Evolutionary conservation across 352 stramenopile genomes (phyloP).

Genomic region (Phytophthora podocarpi): DNA sequence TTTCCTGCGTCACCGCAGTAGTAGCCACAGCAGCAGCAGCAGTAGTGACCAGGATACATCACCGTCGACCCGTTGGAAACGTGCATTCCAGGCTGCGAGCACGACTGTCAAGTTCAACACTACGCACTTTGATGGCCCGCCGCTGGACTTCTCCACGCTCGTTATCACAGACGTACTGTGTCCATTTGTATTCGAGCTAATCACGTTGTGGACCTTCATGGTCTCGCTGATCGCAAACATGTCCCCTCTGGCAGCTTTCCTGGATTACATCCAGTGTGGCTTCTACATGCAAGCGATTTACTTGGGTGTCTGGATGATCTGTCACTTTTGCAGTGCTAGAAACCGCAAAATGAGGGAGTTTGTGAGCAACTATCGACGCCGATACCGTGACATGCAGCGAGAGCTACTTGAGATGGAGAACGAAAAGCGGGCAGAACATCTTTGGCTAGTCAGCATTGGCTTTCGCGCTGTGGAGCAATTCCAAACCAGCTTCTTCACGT

Average conservation of each 20-base stretch:
- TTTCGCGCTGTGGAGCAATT: conserved; percentile 82
- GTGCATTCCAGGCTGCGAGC: conserved; percentile 64
- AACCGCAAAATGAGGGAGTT: conserved; percentile 90
- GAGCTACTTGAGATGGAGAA: conserved; percentile 75
- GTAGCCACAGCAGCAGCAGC: conserved; percentile 25
- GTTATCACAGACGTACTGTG: conserved; percentile 87
- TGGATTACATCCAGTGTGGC: conserved; percentile 82
- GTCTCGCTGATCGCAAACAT: conserved; percentile 61
- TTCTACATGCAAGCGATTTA: conserved; percentile 82
- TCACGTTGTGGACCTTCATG: conserved; percentile 75
- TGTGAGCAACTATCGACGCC: conserved; percentile 85
- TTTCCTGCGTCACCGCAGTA: conserved; percentile 28
- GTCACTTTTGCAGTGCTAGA: conserved; percentile 85
- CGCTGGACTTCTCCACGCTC: conserved; percentile 84
- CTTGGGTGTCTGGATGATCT: conserved; percentile 79
- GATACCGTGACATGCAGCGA: conserved; percentile 76
- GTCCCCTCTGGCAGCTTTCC: conserved; percentile 72
- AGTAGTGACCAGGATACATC: conserved; percentile 25
- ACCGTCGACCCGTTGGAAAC: conserved; percentile 71
- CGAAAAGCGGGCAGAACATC: conserved; percentile 81
- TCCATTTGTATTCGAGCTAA: conserved; percentile 78
- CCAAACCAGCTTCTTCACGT: conserved; percentile 62
- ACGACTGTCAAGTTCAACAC: conserved; percentile 77
- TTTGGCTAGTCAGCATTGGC: conserved; percentile 86
- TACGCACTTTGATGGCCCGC: conserved; percentile 80